Base-by-base conservation (phyloP, 768 basidiomycete genomes). In the Cystobasidium ongulense region DNA sequence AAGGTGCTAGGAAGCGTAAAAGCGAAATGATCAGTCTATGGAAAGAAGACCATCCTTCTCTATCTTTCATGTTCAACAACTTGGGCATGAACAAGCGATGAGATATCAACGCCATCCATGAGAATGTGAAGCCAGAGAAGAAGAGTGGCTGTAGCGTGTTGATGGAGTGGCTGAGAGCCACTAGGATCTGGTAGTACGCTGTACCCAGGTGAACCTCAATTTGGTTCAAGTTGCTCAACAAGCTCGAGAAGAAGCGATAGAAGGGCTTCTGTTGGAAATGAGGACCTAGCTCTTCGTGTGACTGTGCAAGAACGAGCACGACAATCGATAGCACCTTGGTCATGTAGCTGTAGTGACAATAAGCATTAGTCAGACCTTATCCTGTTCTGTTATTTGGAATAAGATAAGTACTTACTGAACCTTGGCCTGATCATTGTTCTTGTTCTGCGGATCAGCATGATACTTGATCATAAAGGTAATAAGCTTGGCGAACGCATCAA, bases 391-490 rank as follows among this genome's bases (percentile, higher is more conserved):
- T 18, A 18, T 4, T n/a, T 50, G 46, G 46, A 8, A 64, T 5
- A 1, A 8, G 41, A 97, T 98, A 65, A 91, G 92, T 78, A 96
- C 84, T 82, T 97, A 98, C 81, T 95, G 91, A 15, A 94, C 91
- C 81, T 96, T 96, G 21, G 93, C 92, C 78, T 92, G 89, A 77
- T 95, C 93, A 78, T 91, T 92, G 82, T 93, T 91, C 73, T 91
- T 85, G 11, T 91, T 92, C 41, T 80, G 81, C 31, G 93, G 91
- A 82, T 99, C 96, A 13, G 94, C 96, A 77, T 98, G 95, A 81
- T 98, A 97, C 84, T 98, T 98, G 86, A 98, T 93, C 83, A 99
- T 94, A 82, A 96, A 92, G 39, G 92, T 90, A 76, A 99, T 91
- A 75, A 99, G 84, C 76, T 92, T 87, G 41, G 95, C 92, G 84